Percentiles rank a stretch among this genome's conserved stretches.
Evolutionary conservation across 106 monocot genomes (phyloP).

Genomic region (Dioscorea dumetorum): DNA sequence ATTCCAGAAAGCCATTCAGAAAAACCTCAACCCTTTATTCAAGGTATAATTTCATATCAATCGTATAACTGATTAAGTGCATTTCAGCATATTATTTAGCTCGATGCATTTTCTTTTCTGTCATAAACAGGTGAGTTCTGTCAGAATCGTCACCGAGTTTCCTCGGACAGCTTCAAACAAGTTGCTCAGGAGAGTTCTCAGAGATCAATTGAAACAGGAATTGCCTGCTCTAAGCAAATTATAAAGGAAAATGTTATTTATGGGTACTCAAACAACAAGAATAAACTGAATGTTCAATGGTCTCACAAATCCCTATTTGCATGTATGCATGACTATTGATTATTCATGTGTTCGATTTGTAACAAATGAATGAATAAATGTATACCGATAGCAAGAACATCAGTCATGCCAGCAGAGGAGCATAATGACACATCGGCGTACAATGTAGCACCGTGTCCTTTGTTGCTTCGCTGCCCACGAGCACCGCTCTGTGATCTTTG

Average conservation of each 20-base stretch:
- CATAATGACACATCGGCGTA: no score
- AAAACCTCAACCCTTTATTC: slow-evolving; percentile 78
- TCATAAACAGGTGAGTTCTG: slow-evolving; percentile 42
- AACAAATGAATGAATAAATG: no score
- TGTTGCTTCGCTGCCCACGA: no score
- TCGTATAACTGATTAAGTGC: background rate
- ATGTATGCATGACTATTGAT: no score
- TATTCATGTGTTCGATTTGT: no score
- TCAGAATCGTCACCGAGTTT: slow-evolving; percentile 57
- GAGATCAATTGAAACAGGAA: slow-evolving; percentile 42
- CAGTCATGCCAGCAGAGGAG: no score
- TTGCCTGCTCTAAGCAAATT: slow-evolving; percentile 32
- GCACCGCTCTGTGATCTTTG: no score
- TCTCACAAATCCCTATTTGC: no score
- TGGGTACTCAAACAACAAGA: no score
- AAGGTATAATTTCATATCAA: slow-evolving; percentile 38
- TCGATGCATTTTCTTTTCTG: background rate
- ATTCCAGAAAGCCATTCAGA: slow-evolving; percentile 68
- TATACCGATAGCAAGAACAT: no score
- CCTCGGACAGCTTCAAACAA: slow-evolving; percentile 70
- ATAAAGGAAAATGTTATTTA: background rate
- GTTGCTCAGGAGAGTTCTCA: slow-evolving; percentile 50
- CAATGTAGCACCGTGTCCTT: no score
- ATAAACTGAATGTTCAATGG: no score
- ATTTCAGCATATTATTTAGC: background rate